These are phyloP conservation scores for Houttuynia cordata DNA, from an alignment of 164 flowering plant genomes.

Conservation along the genomic window DNA sequence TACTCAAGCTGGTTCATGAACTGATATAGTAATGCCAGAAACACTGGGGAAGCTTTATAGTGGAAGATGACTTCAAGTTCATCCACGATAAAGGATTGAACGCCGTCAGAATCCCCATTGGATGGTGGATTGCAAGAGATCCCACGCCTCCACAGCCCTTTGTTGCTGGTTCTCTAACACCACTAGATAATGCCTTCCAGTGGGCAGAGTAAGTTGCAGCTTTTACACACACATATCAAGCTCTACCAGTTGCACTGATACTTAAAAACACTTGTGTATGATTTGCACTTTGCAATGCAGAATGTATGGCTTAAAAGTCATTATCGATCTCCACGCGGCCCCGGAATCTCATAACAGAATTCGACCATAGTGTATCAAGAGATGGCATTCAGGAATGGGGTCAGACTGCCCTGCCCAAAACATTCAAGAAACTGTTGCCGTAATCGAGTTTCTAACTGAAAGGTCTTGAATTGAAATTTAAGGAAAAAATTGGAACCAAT, in stretches of 20 bases:
- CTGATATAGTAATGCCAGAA: conserved; percentile 15
- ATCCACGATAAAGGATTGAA: conserved; percentile 31
- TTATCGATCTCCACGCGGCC: conserved; percentile 61
- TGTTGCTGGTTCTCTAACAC: conserved; percentile 39
- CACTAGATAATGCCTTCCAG: conserved; percentile 38
- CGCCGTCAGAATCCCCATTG: conserved; percentile 50
- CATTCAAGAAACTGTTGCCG: conserved; percentile 43
- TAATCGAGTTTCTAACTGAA: conserved; percentile 51
- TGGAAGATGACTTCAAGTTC: conserved; percentile 41
- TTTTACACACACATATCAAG: too few relatives aligned
- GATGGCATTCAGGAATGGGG: conserved; percentile 62
- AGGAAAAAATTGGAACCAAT: too few relatives aligned
- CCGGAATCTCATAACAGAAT: conserved; percentile 59
- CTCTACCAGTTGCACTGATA: not conserved
- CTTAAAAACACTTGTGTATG: not conserved
- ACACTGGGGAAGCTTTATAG: conserved; percentile 38
- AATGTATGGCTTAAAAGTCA: conserved; percentile 26
- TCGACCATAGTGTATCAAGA: conserved; percentile 49
- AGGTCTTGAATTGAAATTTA: conserved; percentile 18
- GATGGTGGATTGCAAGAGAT: conserved; percentile 56
- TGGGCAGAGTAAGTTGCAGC: conserved; percentile 40
- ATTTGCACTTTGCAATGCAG: conserved; percentile 7
- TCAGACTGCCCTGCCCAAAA: conserved; percentile 27
- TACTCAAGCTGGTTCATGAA: too few relatives aligned
- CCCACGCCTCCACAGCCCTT: conserved; percentile 43